Conservation (phyloP, 2,329 filamentous ascomycete species). For the Fusarium poae region DNA sequence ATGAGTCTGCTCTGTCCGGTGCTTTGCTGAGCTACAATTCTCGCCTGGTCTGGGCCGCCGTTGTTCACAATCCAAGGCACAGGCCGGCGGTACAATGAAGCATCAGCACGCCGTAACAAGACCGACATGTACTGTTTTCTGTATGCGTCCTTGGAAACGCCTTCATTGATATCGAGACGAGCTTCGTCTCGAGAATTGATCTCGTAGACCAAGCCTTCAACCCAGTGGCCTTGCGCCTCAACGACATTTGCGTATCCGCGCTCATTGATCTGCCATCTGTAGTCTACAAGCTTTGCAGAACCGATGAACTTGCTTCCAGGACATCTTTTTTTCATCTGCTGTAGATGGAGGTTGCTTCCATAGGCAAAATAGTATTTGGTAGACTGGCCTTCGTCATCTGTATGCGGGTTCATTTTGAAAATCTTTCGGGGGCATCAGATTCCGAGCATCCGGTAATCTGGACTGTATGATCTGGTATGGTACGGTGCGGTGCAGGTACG, state of each 20-base stretch:
- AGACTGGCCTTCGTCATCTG: slow-evolving; percentile 37
- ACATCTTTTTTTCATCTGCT: slow-evolving; percentile 61
- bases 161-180: slow-evolving; percentile 57
- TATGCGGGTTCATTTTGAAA: slow-evolving; percentile 44
- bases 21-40: slow-evolving; percentile 39
- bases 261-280: slow-evolving; percentile 63
- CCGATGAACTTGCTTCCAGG: slow-evolving; percentile 58
- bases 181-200: slow-evolving; percentile 56
- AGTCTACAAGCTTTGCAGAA: slow-evolving; percentile 54
- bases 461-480: neutral
- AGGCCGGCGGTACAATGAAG: slow-evolving; percentile 54
- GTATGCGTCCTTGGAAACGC: slow-evolving; percentile 57
- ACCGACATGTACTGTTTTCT: slow-evolving; percentile 54
- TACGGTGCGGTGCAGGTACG: slow-evolving; percentile 14
- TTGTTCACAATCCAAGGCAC: slow-evolving; percentile 56
- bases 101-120: slow-evolving; percentile 51
- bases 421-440: slow-evolving; percentile 43
- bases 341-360: slow-evolving; percentile 60
- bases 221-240: slow-evolving; percentile 51
- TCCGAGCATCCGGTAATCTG: slow-evolving; percentile 43
- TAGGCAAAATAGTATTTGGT: slow-evolving; percentile 61
- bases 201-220: slow-evolving; percentile 59
- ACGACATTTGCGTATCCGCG: slow-evolving; percentile 61
- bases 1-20: slow-evolving; percentile 31
- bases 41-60: slow-evolving; percentile 52